Evolutionary conservation across 805 yeast species (phyloP), one percentile per base, ranked within the genome.

Genomic region (Cyberlindnera saturnus): DNA sequence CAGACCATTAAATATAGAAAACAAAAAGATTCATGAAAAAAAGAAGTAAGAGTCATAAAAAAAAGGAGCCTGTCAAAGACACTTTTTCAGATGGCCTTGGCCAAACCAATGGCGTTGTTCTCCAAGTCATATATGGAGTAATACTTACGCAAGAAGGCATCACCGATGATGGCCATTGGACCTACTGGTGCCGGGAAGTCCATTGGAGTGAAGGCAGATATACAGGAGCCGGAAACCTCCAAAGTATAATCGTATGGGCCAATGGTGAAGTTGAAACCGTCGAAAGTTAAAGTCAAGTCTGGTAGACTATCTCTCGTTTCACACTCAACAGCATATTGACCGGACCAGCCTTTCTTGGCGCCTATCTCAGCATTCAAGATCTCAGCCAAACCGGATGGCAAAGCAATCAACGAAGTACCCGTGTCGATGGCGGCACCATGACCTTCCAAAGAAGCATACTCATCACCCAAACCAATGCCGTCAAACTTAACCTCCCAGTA

Each of bases 351-450:
- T 73, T 91, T 93, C 68, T 81, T 85, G 44, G 99, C 99, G 59
- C 99, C 99, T 63, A 93, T 93, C 75, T 89, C 88, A 43, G 96
- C 74, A 66, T 93, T 93, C 63, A 93, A 72, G 57, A 93, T 86
- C 72, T 93, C 99, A 39, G 99, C 98, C 61, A 93, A 73, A 40
- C 93, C 91, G 23, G 96, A 82, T 55, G 99, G 99, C 62, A 93
- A 75, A 39, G 96, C 89, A 66, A 93, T 85, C 66, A 93, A 77
- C 32, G 98, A 91, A 51, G 99, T 93, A 69, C 99, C 99, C 45
- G 99, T 93, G 67, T 93, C 99, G 62, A 93, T 89, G 48, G 96
- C 96, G 59, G 97, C 99, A 65, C 99, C 99, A 49, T 89, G 82
- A 60, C 71, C 71, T 54, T 75, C 77, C 60, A 93, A 79, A 56